These are phyloP conservation scores for Aspergillus terreus DNA, from an alignment of 2,329 filamentous ascomycete species.

Conservation along the genomic window DNA sequence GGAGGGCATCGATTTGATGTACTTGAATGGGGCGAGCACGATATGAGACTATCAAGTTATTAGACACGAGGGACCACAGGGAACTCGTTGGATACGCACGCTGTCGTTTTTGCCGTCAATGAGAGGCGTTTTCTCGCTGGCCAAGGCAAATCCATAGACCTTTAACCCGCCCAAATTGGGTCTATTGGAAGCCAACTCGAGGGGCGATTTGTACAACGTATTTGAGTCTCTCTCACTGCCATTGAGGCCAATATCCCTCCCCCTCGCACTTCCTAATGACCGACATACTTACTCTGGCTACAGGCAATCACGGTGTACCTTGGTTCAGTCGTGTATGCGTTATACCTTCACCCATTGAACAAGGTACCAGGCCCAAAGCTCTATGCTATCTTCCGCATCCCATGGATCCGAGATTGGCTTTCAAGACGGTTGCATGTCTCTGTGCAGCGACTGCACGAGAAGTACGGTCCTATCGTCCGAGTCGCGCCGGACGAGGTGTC, in stretches of 20 bases:
- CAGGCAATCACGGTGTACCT: neutral
- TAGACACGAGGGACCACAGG: neutral
- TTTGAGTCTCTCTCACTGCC: neutral
- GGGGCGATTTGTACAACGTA: neutral
- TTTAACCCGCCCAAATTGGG: neutral
- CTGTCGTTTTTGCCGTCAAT: neutral
- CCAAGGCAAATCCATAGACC: neutral
- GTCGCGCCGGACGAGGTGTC: neutral
- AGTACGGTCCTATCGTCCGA: neutral
- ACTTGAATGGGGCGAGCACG: neutral
- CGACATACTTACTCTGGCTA: no score
- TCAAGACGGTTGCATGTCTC: neutral
- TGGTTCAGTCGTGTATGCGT: neutral
- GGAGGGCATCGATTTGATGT: neutral
- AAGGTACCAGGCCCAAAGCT: neutral
- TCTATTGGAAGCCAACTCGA: neutral
- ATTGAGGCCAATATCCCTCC: neutral
- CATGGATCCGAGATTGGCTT: neutral
- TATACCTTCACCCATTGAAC: neutral
- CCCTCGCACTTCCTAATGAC: no score
- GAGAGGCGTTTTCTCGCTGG: neutral
- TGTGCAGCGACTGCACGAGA: neutral
- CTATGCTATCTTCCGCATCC: neutral
- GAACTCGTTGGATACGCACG: neutral
- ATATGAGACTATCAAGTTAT: neutral